Evolutionary conservation across 257 asterid genomes (phyloP).

Genomic region (Nicotiana otophora): DNA sequence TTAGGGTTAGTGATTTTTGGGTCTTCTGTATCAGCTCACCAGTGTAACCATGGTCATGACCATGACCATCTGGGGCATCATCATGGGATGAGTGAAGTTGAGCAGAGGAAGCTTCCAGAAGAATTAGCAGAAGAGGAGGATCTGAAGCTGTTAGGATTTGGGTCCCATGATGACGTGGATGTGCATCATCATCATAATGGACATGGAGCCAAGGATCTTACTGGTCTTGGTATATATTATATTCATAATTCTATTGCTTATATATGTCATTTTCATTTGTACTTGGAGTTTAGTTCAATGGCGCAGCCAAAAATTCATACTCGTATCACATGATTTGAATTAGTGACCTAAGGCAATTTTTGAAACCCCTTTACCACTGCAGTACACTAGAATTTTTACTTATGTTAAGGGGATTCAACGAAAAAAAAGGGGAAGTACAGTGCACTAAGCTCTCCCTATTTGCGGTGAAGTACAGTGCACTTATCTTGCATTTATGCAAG

Average conservation of each 20-base stretch:
- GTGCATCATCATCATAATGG: constrained; percentile 26
- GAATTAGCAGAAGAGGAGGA: constrained; percentile 97
- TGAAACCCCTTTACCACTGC: too few relatives aligned
- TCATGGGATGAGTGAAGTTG: constrained; percentile 22
- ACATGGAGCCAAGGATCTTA: constrained; percentile 35
- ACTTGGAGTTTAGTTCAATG: not conserved
- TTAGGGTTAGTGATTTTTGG: not conserved
- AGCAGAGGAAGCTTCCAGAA: constrained; percentile 51
- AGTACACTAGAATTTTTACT: too few relatives aligned
- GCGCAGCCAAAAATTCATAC: too few relatives aligned
- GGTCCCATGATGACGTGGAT: constrained; percentile 14
- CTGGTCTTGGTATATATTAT: constrained; percentile 53
- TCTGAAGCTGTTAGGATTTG: constrained; percentile 54
- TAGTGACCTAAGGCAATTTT: too few relatives aligned
- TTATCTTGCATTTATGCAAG: too few relatives aligned
- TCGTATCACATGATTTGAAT: too few relatives aligned
- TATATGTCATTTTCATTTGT: not conserved
- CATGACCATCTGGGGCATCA: constrained; percentile 15
- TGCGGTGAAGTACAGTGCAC: too few relatives aligned
- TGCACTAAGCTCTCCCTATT: too few relatives aligned
- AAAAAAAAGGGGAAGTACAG: too few relatives aligned
- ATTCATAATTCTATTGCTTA: not conserved
- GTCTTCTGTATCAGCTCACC: constrained; percentile 24
- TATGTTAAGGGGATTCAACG: too few relatives aligned
- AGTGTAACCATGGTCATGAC: constrained; percentile 53